Evolutionary conservation across 73 alveolate genomes (phyloP), one percentile per base, ranked within the genome.

Genomic region (Paramecium pentaurelia): DNA sequence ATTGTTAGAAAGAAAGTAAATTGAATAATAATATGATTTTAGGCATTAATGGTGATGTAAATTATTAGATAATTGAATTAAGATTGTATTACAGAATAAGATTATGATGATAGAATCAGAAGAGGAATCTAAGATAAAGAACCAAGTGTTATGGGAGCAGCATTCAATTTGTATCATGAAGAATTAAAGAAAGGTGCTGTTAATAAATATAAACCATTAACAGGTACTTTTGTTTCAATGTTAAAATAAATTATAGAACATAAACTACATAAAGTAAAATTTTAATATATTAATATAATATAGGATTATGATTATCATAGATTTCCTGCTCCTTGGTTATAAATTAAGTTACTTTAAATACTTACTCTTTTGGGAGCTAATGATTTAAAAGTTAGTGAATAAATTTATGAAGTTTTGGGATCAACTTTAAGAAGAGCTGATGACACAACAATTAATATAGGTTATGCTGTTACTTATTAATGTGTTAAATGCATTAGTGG

Each of bases 301-400:
- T 28, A 64, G 84, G 99, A 98, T 60, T 98, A 94, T 89, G 99
- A 98, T 88, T 98, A 98, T 93, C 99, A 97, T 87, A 87, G 99
- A 88, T 95, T 98, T 88, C 99, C 99, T 27, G 99, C 99, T 20
- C 99, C 99, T n/a, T 98, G 99, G 99, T 95, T 97, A 87, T 97
- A 98, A 94, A 98, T 96, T 60, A 98, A 96, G 71, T 86, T 98
- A 30, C 92, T 98, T 4, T 98, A 98, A 88, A 95, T 96, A 45
- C 93, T 98, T 38, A 88, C 97, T 18, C 90, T 92, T 40, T 92
- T 98, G 27, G 99, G 99, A 25, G 96, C 96, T 60, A 99, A 98
- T 93, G 99, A 98, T 90, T 93, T 96, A 86, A 95, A 73, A 30
- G 92, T 98, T 45, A 94, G 98, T 93, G 99, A 98, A 89, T 93